Evolutionary conservation across 1,284 basidiomycete species (phyloP).

Genomic region (Trichosporon sp.): DNA sequence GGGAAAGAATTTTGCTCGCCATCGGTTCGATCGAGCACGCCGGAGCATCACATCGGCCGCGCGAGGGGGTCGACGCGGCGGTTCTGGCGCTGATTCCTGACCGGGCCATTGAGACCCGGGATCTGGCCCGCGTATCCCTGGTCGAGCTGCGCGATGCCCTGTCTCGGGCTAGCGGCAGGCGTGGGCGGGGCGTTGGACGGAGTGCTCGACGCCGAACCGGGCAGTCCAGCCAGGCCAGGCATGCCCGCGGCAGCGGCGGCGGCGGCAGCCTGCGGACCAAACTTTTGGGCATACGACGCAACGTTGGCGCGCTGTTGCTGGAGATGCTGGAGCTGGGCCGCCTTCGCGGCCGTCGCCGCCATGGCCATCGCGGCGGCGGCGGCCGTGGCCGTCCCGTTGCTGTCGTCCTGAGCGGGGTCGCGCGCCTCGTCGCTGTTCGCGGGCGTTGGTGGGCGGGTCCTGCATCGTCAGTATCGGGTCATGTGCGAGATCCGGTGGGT

Average conservation of each 20-base stretch:
- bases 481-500: background rate
- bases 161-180: slow-evolving; percentile 7
- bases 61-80: slow-evolving; percentile 10
- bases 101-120: background rate
- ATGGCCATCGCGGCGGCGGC: slow-evolving; percentile 16
- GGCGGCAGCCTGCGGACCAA: background rate
- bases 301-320: slow-evolving; percentile 5
- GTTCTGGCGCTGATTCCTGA: background rate
- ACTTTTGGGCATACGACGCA: slow-evolving; percentile 10
- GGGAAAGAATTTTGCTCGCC: no score
- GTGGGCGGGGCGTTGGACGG: slow-evolving; percentile 14
- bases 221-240: background rate
- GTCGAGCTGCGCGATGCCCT: slow-evolving; percentile 16
- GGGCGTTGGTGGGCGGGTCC: slow-evolving; percentile 11
- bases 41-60: background rate
- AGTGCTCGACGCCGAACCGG: background rate
- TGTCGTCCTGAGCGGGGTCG: background rate
- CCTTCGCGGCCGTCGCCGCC: slow-evolving; percentile 2
- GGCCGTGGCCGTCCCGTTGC: background rate
- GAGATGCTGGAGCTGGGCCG: slow-evolving; percentile 2
- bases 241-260: background rate
- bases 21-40: background rate
- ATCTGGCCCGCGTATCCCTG: slow-evolving; percentile 10
- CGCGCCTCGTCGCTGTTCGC: slow-evolving; percentile 13
- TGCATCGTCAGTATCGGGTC: background rate